phyloP scores from a whole-genome alignment of 495 filamentous ascomycete genomes.

The Apiosordaria backusii region DNA sequence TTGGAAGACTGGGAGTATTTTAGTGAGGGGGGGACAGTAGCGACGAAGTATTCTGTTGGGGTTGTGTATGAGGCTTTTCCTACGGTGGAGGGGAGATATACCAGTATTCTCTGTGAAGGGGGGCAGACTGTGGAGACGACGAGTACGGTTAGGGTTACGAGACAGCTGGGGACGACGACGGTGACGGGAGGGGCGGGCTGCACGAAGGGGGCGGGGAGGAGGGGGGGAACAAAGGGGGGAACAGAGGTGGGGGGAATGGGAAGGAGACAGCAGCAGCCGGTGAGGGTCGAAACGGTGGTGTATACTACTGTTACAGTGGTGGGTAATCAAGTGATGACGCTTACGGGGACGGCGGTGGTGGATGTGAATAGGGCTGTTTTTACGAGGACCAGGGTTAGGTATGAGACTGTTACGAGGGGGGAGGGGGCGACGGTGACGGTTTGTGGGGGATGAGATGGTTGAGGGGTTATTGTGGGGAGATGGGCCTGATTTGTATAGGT shows the following conservation, averaged over 20 bases:
- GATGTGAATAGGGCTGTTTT: constrained; percentile 8
- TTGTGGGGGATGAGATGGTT: no score
- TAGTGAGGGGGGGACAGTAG: not conserved
- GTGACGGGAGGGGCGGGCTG: not conserved
- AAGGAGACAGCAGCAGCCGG: no score
- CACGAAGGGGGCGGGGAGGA: not conserved
- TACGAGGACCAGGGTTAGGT: no score
- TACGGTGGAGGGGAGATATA: not conserved
- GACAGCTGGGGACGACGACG: not conserved
- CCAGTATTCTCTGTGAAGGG: constrained; percentile 1
- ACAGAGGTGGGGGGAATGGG: no score
- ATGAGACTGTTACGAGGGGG: no score
- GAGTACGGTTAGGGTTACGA: not conserved
- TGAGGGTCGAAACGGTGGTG: constrained; percentile 15
- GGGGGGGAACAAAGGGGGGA: not conserved
- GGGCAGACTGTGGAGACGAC: not conserved
- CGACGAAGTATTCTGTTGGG: constrained; percentile 12
- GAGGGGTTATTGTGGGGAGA: no score
- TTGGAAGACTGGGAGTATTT: constrained; percentile 44
- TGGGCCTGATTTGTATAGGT: no score
- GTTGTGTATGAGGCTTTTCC: not conserved
- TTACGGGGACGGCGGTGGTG: constrained; percentile 21
- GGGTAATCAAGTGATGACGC: constrained; percentile 7
- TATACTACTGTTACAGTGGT: constrained; percentile 19
- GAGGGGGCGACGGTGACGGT: no score